Percentiles rank a stretch among this genome's conserved stretches.
phyloP scores from a whole-genome alignment of 225 moss, liverwort and hornwort genomes.

The Lunularia cruciata region DNA sequence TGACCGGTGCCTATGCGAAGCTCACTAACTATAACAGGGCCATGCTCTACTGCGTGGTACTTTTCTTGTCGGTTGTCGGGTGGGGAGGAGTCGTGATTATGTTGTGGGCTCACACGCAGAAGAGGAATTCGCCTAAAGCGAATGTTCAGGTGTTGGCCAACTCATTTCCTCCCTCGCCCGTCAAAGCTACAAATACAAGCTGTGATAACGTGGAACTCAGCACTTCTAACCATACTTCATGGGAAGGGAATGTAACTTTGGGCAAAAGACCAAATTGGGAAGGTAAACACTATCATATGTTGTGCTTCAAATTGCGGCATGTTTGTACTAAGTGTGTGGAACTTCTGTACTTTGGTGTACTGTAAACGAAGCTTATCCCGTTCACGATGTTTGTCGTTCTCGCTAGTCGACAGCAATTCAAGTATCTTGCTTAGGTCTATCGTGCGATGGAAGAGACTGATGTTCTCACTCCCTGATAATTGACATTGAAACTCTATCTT shows the following conservation, averaged over 20 bases:
- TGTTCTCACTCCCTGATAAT: too few species aligned
- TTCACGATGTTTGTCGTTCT: too few species aligned
- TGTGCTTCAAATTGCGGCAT: neutral
- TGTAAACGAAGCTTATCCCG: neutral
- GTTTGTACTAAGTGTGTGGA: neutral
- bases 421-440: too few species aligned
- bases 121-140: neutral
- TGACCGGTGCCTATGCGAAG: neutral
- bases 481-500: neutral
- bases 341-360: too few species aligned
- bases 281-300: conserved; percentile 5
- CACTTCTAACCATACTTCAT: neutral
- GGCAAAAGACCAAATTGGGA: conserved; percentile 38
- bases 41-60: neutral
- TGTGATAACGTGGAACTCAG: neutral
- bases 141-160: too few species aligned
- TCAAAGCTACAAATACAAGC: neutral
- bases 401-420: too few species aligned
- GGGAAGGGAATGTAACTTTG: conserved; percentile 21
- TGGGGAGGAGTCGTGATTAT: conserved; percentile 17
- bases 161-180: neutral
- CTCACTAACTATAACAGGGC: neutral
- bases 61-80: neutral
- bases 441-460: too few species aligned
- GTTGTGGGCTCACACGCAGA: conserved; percentile 4